phyloP scores from a whole-genome alignment of 2,329 filamentous ascomycete species.

The Fusarium tricinctum region DNA sequence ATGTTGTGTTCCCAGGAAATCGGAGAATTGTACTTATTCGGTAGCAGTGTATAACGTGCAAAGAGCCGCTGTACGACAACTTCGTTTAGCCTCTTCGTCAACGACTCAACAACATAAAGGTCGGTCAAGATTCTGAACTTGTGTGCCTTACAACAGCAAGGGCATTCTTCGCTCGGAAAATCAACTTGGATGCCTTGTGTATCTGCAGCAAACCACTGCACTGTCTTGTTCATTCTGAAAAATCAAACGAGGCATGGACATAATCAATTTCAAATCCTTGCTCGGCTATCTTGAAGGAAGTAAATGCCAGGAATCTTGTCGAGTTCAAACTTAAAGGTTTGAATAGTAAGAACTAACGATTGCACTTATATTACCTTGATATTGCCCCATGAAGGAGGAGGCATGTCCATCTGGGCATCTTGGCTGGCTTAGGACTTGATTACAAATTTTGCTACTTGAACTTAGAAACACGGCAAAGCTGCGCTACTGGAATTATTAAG shows the following conservation, averaged over 20 bases:
- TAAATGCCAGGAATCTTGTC: too few species aligned
- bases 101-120: conserved; percentile 7
- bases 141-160: conserved; percentile 17
- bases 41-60: conserved; percentile 31
- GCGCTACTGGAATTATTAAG: not conserved
- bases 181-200: not conserved
- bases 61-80: conserved; percentile 13
- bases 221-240: not conserved
- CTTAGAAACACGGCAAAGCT: not conserved
- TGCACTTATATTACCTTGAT: too few species aligned
- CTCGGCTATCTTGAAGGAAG: not conserved
- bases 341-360: too few species aligned
- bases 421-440: too few species aligned
- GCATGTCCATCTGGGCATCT: too few species aligned
- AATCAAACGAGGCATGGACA: not conserved
- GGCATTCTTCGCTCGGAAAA: not conserved
- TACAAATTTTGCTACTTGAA: not conserved
- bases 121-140: not conserved
- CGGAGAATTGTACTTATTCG: conserved; percentile 40
- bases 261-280: too few species aligned
- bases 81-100: conserved; percentile 13
- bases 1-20: conserved; percentile 9
- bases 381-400: too few species aligned
- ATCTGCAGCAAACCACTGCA: conserved; percentile 4
- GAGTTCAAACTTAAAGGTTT: too few species aligned